phyloP scores from a whole-genome alignment of 2,329 filamentous ascomycete genomes.

The Karstenula rhodostoma region DNA sequence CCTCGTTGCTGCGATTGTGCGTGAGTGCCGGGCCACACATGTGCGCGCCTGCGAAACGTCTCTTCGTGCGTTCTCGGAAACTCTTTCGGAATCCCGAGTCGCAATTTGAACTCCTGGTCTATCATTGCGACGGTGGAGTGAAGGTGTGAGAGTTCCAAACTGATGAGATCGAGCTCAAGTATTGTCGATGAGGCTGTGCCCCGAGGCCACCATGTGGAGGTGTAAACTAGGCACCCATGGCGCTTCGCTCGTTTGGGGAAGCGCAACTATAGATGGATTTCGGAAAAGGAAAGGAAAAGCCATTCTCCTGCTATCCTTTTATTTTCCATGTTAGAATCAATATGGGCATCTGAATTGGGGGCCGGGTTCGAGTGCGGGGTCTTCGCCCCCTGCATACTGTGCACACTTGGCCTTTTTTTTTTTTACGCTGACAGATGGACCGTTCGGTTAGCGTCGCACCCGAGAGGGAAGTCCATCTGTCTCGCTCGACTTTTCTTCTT shows the following conservation, averaged over 20 bases:
- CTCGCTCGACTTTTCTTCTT: not conserved
- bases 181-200: constrained; percentile 3
- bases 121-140: not conserved
- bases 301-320: no score
- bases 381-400: no score
- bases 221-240: not conserved
- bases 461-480: not conserved
- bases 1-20: not conserved
- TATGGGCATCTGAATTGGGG: no score
- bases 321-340: no score
- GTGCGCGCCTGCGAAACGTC: not conserved
- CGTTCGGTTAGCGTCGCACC: not conserved
- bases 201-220: not conserved
- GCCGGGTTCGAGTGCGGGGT: no score
- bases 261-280: not conserved
- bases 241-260: not conserved
- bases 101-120: constrained; percentile 1
- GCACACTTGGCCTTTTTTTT: no score
- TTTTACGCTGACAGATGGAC: no score
- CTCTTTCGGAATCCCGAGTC: constrained; percentile 6
- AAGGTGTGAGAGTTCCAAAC: not conserved
- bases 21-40: not conserved
- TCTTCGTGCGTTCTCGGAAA: not conserved
- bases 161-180: not conserved
- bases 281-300: not conserved